Conservation (phyloP, 441 rosid species). For the Euphorbia celastroides region DNA sequence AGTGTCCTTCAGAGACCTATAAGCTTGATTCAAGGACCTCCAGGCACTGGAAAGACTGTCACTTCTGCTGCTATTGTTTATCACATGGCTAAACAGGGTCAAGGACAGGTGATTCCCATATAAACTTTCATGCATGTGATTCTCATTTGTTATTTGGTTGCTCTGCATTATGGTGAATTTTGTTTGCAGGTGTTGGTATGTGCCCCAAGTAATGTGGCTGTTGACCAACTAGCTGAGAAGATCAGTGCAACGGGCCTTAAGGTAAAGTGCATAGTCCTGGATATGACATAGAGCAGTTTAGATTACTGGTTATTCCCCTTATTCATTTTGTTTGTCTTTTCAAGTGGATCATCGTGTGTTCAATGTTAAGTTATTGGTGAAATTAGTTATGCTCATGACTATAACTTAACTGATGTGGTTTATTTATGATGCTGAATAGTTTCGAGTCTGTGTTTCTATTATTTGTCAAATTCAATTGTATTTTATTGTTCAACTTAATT, state of each 20-base stretch:
- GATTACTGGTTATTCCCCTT: not conserved
- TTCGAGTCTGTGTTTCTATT: not conserved
- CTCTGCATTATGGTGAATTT: slow-evolving; percentile 17
- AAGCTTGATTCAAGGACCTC: slow-evolving; percentile 98
- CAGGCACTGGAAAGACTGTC: slow-evolving; percentile 99
- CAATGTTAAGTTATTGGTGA: not conserved
- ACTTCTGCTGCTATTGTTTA: slow-evolving; percentile 99
- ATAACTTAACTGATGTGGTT: not conserved
- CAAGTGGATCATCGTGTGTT: not conserved
- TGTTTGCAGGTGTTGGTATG: slow-evolving; percentile 80
- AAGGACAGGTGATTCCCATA: slow-evolving; percentile 68
- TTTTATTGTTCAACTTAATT: too few species aligned
- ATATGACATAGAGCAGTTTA: not conserved
- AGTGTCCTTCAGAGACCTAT: slow-evolving; percentile 98
- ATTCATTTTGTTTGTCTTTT: not conserved
- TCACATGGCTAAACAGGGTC: slow-evolving; percentile 99
- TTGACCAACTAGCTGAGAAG: slow-evolving; percentile 98
- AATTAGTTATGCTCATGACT: not conserved
- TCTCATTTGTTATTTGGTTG: slow-evolving; percentile 8
- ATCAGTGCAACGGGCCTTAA: slow-evolving; percentile 97
- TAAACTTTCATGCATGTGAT: not conserved
- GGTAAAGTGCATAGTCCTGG: slow-evolving; percentile 37
- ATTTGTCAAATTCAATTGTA: not conserved
- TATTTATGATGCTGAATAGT: not conserved
- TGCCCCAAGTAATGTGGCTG: slow-evolving; percentile 99